These are phyloP conservation scores for Leccinum pallidistipes DNA, from an alignment of 1,284 basidiomycete genomes.

Conservation along the genomic window DNA sequence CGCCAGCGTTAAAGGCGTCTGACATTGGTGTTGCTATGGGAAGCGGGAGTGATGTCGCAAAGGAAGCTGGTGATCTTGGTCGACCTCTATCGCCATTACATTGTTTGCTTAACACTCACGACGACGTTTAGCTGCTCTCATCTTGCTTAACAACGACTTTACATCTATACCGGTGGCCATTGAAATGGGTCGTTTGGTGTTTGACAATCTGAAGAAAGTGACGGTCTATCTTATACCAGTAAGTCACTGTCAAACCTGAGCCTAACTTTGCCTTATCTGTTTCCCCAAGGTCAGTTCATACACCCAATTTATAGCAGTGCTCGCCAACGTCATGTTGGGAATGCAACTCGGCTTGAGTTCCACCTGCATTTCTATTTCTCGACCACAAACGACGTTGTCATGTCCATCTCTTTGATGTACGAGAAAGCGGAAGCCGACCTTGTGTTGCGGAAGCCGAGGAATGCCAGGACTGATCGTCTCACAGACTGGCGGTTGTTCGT, in stretches of 20 bases:
- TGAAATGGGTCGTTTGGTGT: conserved; percentile 53
- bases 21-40: conserved; percentile 90
- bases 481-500: conserved; percentile 38
- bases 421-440: conserved; percentile 45
- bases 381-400: conserved; percentile 41
- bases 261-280: neutral
- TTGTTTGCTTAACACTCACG: neutral
- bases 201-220: conserved; percentile 56
- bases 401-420: conserved; percentile 41
- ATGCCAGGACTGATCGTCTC: conserved; percentile 59
- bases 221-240: conserved; percentile 43
- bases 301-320: conserved; percentile 38
- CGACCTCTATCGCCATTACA: neutral
- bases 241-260: conserved; percentile 29
- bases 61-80: conserved; percentile 43
- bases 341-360: conserved; percentile 45
- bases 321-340: conserved; percentile 38
- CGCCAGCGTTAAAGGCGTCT: conserved; percentile 68
- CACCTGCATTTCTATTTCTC: conserved; percentile 44
- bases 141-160: conserved; percentile 38
- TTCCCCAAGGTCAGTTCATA: conserved; percentile 34
- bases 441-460: conserved; percentile 62
- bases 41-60: conserved; percentile 83
- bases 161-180: conserved; percentile 42
- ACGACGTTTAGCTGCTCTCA: conserved; percentile 27